These are phyloP conservation scores for Fusarium pseudocircinatum DNA, from an alignment of 2,329 filamentous ascomycete species.

Conservation along the genomic window DNA sequence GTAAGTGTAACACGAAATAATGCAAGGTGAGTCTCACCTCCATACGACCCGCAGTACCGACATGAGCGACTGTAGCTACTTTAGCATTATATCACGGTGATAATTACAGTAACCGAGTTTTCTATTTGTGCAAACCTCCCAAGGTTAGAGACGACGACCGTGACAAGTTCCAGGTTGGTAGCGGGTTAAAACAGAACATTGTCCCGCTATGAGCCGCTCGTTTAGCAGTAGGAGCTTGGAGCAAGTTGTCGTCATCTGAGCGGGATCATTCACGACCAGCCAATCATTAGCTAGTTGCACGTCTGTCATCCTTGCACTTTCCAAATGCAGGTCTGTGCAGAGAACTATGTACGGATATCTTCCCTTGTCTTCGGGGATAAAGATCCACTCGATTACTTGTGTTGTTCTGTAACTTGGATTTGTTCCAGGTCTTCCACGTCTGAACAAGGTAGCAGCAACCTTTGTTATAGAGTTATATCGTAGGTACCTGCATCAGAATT, in stretches of 20 bases:
- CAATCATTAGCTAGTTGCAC: constrained; percentile 27
- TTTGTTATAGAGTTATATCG: neutral
- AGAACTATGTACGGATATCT: neutral
- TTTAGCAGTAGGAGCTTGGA: constrained; percentile 9
- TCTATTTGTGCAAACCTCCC: neutral
- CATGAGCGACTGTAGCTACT: neutral
- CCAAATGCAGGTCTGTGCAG: constrained; percentile 33
- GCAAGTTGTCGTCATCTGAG: constrained; percentile 36
- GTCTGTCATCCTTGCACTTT: constrained; percentile 24
- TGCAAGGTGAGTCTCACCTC: neutral
- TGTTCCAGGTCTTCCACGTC: neutral
- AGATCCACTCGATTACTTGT: neutral
- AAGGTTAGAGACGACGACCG: neutral
- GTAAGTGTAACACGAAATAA: neutral
- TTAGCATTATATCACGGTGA: neutral
- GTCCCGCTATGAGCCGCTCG: constrained; percentile 26
- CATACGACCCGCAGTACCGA: neutral
- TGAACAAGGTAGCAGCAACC: neutral
- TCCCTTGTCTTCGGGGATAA: constrained; percentile 1
- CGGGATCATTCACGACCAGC: constrained; percentile 23
- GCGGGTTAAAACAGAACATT: neutral
- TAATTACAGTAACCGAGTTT: too few relatives aligned
- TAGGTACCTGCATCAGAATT: neutral
- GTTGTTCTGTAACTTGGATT: neutral
- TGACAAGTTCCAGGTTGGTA: neutral